These are phyloP conservation scores for Leucosporidium creatinivorum DNA, from an alignment of 768 basidiomycete genomes.

Conservation along the genomic window DNA sequence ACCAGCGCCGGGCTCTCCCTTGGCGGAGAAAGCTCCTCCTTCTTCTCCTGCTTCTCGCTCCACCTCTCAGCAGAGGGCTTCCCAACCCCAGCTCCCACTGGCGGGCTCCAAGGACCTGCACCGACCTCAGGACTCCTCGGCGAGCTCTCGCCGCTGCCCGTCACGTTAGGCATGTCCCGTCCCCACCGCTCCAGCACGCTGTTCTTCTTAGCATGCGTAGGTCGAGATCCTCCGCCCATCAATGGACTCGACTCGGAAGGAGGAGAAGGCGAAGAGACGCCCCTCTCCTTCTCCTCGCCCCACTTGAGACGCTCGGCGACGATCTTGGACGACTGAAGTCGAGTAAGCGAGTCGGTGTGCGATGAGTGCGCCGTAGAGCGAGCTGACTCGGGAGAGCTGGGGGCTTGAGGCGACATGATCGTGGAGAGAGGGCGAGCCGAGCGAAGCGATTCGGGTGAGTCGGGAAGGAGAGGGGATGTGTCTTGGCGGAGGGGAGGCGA, in stretches of 20 bases:
- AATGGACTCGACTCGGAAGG: not conserved
- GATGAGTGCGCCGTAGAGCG: not conserved
- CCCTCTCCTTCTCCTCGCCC: not conserved
- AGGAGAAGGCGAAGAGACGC: not conserved
- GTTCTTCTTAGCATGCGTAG: constrained; percentile 14
- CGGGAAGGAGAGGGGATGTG: not conserved
- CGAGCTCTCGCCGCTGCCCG: no score
- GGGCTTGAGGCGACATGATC: no score
- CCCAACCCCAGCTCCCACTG: no score
- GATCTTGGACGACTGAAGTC: constrained; percentile 17
- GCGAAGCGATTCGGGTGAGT: not conserved
- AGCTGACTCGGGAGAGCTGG: not conserved
- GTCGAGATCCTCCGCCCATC: constrained; percentile 1
- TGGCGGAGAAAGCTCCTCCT: not conserved
- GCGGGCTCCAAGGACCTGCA: no score
- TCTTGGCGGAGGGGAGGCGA: no score
- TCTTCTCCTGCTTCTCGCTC: no score
- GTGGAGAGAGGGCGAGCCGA: not conserved
- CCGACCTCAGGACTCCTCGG: no score
- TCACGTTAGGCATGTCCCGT: constrained; percentile 9
- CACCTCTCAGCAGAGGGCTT: no score
- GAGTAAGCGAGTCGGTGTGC: constrained; percentile 12
- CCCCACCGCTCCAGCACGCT: constrained; percentile 28
- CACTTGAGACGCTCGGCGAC: constrained; percentile 26
- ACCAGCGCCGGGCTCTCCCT: not conserved